Evolutionary conservation across 1,284 basidiomycete genomes (phyloP).

Genomic region (Malassezia slooffiae): DNA sequence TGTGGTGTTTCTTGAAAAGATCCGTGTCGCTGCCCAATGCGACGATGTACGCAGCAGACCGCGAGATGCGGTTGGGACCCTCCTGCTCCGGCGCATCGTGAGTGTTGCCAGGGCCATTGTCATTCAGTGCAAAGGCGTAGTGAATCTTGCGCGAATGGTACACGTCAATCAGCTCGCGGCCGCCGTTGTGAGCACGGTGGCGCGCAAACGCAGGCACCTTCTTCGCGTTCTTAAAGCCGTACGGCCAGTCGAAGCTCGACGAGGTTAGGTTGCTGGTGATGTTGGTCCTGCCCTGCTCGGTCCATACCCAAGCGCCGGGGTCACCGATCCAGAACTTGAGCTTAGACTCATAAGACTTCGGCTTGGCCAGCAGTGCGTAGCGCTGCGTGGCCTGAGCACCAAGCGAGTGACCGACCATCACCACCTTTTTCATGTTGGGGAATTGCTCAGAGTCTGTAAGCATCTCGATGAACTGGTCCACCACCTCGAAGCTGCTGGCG

Average conservation of each 20-base stretch:
- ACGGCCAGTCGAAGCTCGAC: no score
- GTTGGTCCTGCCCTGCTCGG: no score
- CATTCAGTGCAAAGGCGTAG: constrained; percentile 30
- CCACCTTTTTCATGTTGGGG: constrained; percentile 28
- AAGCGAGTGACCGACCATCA: constrained; percentile 37
- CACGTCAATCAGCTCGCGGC: constrained; percentile 15
- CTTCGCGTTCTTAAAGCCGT: constrained; percentile 22
- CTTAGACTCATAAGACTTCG: constrained; percentile 18
- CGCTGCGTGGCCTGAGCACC: constrained; percentile 32
- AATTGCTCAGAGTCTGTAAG: constrained; percentile 31
- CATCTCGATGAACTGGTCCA: constrained; percentile 29
- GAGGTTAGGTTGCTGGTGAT: no score
- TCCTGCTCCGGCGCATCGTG: constrained; percentile 31
- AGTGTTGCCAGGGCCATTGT: constrained; percentile 39
- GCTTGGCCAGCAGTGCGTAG: constrained; percentile 35
- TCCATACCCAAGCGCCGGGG: constrained; percentile 30
- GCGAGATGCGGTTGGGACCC: constrained; percentile 36
- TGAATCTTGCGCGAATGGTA: constrained; percentile 28
- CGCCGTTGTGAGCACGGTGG: constrained; percentile 21
- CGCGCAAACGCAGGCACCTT: constrained; percentile 25
- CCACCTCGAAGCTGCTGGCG: constrained; percentile 22
- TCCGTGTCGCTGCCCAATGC: no score
- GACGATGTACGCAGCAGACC: constrained; percentile 24
- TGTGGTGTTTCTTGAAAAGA: no score
- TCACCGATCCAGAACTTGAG: constrained; percentile 33